phyloP scores from a whole-genome alignment of 805 yeast species.

The Candida odintsovae region DNA sequence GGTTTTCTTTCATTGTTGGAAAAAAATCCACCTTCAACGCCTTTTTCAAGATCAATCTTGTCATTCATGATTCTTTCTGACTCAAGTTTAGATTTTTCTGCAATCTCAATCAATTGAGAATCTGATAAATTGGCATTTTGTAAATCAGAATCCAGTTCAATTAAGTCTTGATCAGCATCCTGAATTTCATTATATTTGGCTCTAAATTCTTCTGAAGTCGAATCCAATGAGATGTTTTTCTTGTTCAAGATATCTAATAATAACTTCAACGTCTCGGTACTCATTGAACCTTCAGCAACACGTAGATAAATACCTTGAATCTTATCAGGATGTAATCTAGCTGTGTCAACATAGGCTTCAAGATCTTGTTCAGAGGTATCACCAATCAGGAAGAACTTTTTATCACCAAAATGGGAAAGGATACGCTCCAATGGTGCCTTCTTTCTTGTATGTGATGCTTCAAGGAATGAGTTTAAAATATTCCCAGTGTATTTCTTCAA shows the following conservation, averaged over 20 bases:
- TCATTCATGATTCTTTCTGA: conserved; percentile 15
- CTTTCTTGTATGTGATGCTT: conserved; percentile 82
- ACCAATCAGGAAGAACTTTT: conserved; percentile 81
- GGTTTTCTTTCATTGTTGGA: conserved; percentile 1
- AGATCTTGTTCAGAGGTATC: conserved; percentile 95
- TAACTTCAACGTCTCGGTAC: conserved; percentile 33
- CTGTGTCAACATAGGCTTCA: conserved; percentile 80
- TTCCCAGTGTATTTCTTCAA: conserved; percentile 84
- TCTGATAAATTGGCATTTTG: conserved; percentile 17
- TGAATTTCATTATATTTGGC: conserved; percentile 19
- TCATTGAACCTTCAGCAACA: conserved; percentile 64
- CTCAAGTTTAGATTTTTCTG: conserved; percentile 9
- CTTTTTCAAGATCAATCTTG: conserved; percentile 32
- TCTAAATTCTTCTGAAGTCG: conserved; percentile 11
- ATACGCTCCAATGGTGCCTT: conserved; percentile 57
- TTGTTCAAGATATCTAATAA: conserved; percentile 18
- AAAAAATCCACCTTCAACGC: conserved; percentile 13
- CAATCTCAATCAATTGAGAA: conserved; percentile 18
- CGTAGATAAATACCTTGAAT: conserved; percentile 75
- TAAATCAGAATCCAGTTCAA: conserved; percentile 18
- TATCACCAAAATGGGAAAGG: conserved; percentile 64
- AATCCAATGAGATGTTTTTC: conserved; percentile 24
- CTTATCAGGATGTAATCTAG: conserved; percentile 53
- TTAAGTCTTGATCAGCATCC: conserved; percentile 25
- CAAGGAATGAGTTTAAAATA: conserved; percentile 73